A percentile compares a stretch with the other conserved stretches of the same genome.
phyloP scores from a whole-genome alignment of 2,329 filamentous ascomycete genomes.

The Chaetoscypha palmicola region DNA sequence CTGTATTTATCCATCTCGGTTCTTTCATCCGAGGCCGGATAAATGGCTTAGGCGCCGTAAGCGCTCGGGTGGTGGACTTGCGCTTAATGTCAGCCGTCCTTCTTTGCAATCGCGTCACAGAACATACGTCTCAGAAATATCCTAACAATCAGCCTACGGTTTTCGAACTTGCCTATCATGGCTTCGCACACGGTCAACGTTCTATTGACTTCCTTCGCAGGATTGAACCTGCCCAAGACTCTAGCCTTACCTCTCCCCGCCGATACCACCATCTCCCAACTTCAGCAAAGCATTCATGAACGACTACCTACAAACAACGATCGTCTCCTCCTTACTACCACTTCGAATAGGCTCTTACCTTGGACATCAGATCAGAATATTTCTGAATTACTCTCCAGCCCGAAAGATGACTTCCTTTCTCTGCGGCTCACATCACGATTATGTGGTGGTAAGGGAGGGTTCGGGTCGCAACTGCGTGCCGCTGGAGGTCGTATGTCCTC shows the following conservation, averaged over 20 bases:
- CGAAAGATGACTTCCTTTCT: constrained; percentile 64
- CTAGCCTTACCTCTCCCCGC: constrained; percentile 66
- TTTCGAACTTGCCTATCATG: constrained; percentile 48
- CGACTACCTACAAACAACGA: constrained; percentile 51
- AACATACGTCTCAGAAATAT: too few relatives aligned
- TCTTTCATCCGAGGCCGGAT: constrained; percentile 1
- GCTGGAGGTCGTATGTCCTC: constrained; percentile 97
- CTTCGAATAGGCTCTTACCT: constrained; percentile 65
- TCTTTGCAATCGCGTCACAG: too few relatives aligned
- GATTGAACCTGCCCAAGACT: constrained; percentile 75
- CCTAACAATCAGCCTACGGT: too few relatives aligned
- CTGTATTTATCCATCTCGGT: constrained; percentile 1
- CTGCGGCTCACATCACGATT: constrained; percentile 73
- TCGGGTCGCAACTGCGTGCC: constrained; percentile 92
- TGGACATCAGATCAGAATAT: constrained; percentile 47
- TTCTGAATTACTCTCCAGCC: constrained; percentile 51
- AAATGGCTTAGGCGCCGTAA: not conserved
- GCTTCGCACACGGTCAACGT: constrained; percentile 61
- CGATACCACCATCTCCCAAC: constrained; percentile 57
- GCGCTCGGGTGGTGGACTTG: not conserved
- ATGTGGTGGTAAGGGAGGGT: constrained; percentile 93
- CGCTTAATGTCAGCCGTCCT: too few relatives aligned
- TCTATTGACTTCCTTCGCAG: constrained; percentile 76
- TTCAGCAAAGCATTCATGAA: constrained; percentile 56
- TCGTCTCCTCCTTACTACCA: constrained; percentile 73